These are phyloP conservation scores for Fennellomyces sp. DNA, from an alignment of 371 early-diverging fungal genomes.

Conservation along the genomic window DNA sequence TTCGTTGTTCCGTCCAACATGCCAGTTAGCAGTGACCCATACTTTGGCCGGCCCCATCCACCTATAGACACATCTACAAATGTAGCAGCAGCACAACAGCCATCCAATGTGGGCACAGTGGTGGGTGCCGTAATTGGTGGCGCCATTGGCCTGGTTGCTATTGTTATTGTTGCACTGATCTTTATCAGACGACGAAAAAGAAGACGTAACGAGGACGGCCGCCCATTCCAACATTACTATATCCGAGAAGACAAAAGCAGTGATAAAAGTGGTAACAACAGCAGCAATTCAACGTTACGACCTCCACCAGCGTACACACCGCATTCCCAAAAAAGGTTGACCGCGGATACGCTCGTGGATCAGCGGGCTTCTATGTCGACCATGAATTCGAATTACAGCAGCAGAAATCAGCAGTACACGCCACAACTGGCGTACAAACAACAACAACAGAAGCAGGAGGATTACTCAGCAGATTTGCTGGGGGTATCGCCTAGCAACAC, in stretches of 20 bases:
- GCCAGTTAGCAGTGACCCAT: background rate
- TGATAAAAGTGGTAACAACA: background rate
- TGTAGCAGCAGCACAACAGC: background rate
- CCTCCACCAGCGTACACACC: slow-evolving; percentile 3
- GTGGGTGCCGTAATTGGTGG: background rate
- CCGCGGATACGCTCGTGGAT: slow-evolving; percentile 10
- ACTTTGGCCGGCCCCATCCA: background rate
- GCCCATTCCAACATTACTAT: background rate
- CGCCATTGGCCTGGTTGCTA: background rate
- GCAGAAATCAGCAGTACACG: slow-evolving; percentile 7
- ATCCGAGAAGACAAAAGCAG: background rate
- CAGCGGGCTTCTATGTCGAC: slow-evolving; percentile 5
- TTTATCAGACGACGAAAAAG: background rate
- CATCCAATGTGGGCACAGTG: background rate
- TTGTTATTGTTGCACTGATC: background rate
- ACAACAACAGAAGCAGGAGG: background rate
- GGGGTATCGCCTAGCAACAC: slow-evolving; percentile 11
- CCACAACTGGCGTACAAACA: slow-evolving; percentile 16
- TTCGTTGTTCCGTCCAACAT: background rate
- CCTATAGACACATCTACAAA: background rate
- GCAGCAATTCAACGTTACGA: background rate
- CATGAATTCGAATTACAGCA: slow-evolving; percentile 9
- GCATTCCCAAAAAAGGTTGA: slow-evolving; percentile 5
- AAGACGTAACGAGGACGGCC: background rate
- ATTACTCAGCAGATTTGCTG: background rate